These are phyloP conservation scores for Erigeron canadensis DNA, from an alignment of 129 eudicot genomes.

Conservation along the genomic window DNA sequence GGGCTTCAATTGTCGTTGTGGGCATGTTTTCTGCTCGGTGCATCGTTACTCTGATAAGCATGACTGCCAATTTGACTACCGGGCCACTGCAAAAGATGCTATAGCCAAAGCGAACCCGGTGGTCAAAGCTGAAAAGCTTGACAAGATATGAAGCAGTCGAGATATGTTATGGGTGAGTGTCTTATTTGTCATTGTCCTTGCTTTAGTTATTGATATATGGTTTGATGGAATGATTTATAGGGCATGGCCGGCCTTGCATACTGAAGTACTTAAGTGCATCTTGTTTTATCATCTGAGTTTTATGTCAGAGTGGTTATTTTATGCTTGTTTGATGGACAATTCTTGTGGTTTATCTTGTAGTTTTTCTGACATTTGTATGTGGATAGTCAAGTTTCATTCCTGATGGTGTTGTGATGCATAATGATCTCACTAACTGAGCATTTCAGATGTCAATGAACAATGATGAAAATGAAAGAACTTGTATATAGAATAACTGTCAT, in stretches of 20 bases:
- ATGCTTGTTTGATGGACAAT: constrained; percentile 8
- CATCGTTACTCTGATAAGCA: constrained; percentile 75
- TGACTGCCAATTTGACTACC: constrained; percentile 65
- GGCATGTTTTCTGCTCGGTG: constrained; percentile 51
- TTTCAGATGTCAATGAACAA: too few relatives aligned
- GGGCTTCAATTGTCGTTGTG: constrained; percentile 67
- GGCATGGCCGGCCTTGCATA: constrained; percentile 17
- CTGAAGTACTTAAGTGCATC: constrained; percentile 3
- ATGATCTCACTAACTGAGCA: too few relatives aligned
- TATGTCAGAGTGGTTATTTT: constrained; percentile 12
- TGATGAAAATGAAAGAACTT: too few relatives aligned
- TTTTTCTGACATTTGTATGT: constrained; percentile 1
- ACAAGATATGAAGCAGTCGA: constrained; percentile 38
- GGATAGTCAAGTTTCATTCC: constrained; percentile 10
- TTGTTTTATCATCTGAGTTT: constrained; percentile 5
- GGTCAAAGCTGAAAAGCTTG: constrained; percentile 68
- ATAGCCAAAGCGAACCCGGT: constrained; percentile 72
- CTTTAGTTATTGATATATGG: neutral
- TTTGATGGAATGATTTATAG: constrained; percentile 14
- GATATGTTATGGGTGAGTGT: constrained; percentile 2
- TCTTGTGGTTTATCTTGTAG: neutral
- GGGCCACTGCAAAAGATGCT: constrained; percentile 51
- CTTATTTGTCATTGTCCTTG: constrained; percentile 4
- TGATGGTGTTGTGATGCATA: neutral
- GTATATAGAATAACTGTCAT: too few relatives aligned